Conservation (phyloP, 2,329 filamentous ascomycete genomes). For the Paracorniculantispora psalliotae region DNA sequence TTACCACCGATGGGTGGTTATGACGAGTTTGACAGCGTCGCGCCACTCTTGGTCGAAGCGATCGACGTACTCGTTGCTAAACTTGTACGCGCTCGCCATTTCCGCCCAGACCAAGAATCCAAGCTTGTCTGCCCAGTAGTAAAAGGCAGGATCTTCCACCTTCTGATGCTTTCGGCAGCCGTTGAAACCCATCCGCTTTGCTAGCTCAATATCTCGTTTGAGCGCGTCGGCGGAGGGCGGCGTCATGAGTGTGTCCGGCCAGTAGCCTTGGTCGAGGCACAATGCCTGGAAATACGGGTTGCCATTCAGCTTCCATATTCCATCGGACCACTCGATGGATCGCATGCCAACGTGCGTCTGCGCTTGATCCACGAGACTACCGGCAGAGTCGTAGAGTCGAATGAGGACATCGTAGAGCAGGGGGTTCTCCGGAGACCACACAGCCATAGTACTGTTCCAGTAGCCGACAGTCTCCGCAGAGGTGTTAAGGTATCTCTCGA, state of each 20-base stretch:
- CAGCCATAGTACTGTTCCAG: conserved; percentile 52
- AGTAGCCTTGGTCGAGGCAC: conserved; percentile 59
- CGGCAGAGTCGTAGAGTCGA: conserved; percentile 40
- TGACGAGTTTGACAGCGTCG: conserved; percentile 56
- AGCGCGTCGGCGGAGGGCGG: conserved; percentile 45
- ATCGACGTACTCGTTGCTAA: conserved; percentile 52
- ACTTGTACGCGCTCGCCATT: conserved; percentile 61
- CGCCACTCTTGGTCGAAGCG: conserved; percentile 62
- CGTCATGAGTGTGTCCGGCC: conserved; percentile 56
- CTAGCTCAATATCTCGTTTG: conserved; percentile 48
- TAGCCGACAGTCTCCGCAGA: conserved; percentile 30
- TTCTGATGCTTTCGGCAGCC: conserved; percentile 62
- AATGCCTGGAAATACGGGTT: conserved; percentile 56
- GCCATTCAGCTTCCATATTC: conserved; percentile 55
- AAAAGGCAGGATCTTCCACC: conserved; percentile 56
- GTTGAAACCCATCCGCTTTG: conserved; percentile 59
- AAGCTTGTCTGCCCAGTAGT: conserved; percentile 56
- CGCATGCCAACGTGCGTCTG: conserved; percentile 58
- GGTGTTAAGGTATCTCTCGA: conserved; percentile 32
- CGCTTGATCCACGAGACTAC: conserved; percentile 48
- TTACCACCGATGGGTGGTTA: conserved; percentile 62
- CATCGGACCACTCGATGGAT: conserved; percentile 54
- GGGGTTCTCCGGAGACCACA: conserved; percentile 58
- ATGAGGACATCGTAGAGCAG: conserved; percentile 52
- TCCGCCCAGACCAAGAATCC: conserved; percentile 61